These are phyloP conservation scores for Rheum nobile DNA, from an alignment of 148 eudicot genomes.

Conservation along the genomic window DNA sequence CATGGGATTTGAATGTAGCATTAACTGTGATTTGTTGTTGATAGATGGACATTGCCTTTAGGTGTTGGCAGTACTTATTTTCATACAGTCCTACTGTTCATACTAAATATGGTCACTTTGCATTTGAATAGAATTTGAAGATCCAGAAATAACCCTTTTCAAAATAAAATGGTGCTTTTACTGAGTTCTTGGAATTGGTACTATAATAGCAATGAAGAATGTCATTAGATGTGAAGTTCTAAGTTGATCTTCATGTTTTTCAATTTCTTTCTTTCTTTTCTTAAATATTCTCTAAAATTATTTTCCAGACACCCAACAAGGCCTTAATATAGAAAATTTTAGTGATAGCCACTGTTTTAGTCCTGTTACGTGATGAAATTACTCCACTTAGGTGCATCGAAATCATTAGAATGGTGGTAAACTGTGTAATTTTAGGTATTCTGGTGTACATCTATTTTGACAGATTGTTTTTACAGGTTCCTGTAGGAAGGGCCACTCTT, in stretches of 20 bases:
- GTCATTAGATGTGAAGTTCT: too few species aligned
- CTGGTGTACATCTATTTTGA: neutral
- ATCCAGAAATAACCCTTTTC: neutral
- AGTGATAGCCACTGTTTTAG: neutral
- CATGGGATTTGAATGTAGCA: too few species aligned
- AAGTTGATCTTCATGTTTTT: too few species aligned
- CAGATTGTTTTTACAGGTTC: slow-evolving; percentile 35
- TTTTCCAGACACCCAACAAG: too few species aligned
- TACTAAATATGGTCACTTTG: neutral
- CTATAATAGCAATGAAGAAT: too few species aligned
- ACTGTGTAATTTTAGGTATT: neutral
- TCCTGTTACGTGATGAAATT: neutral
- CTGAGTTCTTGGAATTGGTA: too few species aligned
- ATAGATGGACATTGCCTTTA: neutral
- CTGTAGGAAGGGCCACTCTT: slow-evolving; percentile 97
- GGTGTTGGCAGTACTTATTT: neutral
- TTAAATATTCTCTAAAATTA: neutral
- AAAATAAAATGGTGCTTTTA: neutral
- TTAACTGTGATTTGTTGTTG: neutral
- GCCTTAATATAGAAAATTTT: neutral
- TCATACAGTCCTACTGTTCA: too few species aligned
- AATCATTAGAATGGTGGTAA: neutral
- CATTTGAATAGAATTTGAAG: too few species aligned
- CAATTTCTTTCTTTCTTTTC: neutral
- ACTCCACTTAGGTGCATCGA: neutral